These are phyloP conservation scores for Galerina sulciceps DNA, from an alignment of 768 basidiomycete species.

Conservation along the genomic window DNA sequence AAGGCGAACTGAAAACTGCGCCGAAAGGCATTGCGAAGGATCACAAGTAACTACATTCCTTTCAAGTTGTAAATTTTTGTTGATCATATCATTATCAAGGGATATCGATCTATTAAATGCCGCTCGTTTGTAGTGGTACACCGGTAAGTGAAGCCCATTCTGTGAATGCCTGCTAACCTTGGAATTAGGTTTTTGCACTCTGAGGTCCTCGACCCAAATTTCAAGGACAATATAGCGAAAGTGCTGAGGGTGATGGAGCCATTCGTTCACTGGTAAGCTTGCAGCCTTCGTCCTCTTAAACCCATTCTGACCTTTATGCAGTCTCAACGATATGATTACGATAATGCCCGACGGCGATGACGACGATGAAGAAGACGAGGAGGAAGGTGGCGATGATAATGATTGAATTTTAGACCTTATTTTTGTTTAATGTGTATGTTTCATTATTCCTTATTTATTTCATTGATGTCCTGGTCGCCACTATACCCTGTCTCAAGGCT, in stretches of 20 bases:
- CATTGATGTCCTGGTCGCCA: too few relatives aligned
- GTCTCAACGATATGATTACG: slow-evolving; percentile 77
- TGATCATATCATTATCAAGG: slow-evolving; percentile 36
- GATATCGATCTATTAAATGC: slow-evolving; percentile 94
- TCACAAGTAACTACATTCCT: slow-evolving; percentile 58
- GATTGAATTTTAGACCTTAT: neutral
- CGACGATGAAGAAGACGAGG: slow-evolving; percentile 23
- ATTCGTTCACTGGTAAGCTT: slow-evolving; percentile 76
- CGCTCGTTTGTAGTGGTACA: slow-evolving; percentile 75
- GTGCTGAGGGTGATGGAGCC: slow-evolving; percentile 65
- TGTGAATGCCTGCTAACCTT: neutral
- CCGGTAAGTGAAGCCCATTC: slow-evolving; percentile 42
- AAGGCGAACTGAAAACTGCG: slow-evolving; percentile 88
- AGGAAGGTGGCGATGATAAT: slow-evolving; percentile 14
- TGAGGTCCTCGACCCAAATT: slow-evolving; percentile 69
- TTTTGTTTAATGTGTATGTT: too few relatives aligned
- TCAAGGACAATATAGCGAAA: slow-evolving; percentile 62
- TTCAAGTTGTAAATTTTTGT: neutral
- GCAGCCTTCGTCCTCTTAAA: neutral
- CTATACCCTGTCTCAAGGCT: too few relatives aligned
- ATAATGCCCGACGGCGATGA: slow-evolving; percentile 40
- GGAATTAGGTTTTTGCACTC: slow-evolving; percentile 68
- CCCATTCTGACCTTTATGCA: slow-evolving; percentile 25
- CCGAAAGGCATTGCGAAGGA: slow-evolving; percentile 89
- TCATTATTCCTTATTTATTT: too few relatives aligned